Conservation (phyloP, 345 rosid species). For the Gossypium rotundifolium region DNA sequence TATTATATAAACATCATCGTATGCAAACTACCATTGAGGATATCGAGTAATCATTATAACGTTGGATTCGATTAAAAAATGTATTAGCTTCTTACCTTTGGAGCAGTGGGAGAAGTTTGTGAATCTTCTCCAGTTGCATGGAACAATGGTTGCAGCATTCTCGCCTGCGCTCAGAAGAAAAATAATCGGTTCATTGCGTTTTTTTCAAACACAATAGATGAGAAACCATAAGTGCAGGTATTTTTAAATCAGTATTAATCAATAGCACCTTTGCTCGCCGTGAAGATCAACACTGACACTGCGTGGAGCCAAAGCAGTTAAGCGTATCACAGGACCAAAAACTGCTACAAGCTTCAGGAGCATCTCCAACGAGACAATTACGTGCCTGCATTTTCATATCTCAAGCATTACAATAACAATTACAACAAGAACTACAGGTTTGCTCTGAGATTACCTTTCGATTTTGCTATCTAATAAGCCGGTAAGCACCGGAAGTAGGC, state of each 20-base stretch:
- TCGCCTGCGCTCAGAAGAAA: slow-evolving; percentile 38
- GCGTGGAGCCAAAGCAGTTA: slow-evolving; percentile 66
- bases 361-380: slow-evolving; percentile 73
- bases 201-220: not conserved
- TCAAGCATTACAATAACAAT: not conserved
- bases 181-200: not conserved
- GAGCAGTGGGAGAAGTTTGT: slow-evolving; percentile 59
- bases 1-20: not conserved
- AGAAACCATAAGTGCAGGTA: not conserved
- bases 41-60: not conserved
- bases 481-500: slow-evolving; percentile 79
- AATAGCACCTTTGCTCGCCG: slow-evolving; percentile 60
- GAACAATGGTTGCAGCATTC: slow-evolving; percentile 83
- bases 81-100: slow-evolving; percentile 37
- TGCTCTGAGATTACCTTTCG: slow-evolving; percentile 54
- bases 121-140: slow-evolving; percentile 65
- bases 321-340: slow-evolving; percentile 60
- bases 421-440: not conserved
- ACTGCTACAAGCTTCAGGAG: slow-evolving; percentile 90
- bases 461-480: slow-evolving; percentile 80
- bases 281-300: slow-evolving; percentile 86
- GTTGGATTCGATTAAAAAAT: not conserved
- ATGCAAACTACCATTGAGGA: not conserved
- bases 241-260: no score
- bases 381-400: slow-evolving; percentile 46